Conservation (phyloP, 2,329 filamentous ascomycete species). For the Fusarium sp. region DNA sequence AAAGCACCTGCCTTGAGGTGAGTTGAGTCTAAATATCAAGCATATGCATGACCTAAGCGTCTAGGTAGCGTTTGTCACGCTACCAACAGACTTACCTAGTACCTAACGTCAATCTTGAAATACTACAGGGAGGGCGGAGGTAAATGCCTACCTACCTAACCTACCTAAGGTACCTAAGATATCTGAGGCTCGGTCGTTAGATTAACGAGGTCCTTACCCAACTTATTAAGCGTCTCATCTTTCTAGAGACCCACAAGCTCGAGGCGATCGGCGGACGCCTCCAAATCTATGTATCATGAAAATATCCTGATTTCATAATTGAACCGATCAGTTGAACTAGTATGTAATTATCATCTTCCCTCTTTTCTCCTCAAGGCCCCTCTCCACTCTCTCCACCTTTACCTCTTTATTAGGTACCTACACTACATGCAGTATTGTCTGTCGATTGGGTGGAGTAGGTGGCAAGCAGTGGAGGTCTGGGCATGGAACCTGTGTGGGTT, state of each 20-base stretch:
- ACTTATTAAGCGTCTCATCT: neutral
- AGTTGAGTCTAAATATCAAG: neutral
- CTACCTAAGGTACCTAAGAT: neutral
- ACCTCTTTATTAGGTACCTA: neutral
- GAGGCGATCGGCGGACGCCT: neutral
- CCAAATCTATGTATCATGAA: neutral
- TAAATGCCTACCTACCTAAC: neutral
- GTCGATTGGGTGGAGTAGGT: neutral
- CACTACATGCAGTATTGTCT: neutral
- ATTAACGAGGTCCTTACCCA: neutral
- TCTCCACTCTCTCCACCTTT: neutral
- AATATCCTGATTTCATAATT: neutral
- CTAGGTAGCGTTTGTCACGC: constrained; percentile 31
- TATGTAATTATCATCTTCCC: neutral
- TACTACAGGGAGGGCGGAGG: neutral
- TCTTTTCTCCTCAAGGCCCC: constrained; percentile 15
- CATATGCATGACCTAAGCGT: constrained; percentile 31
- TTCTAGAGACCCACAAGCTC: neutral
- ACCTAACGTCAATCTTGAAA: neutral
- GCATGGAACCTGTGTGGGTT: neutral
- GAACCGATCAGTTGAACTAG: neutral
- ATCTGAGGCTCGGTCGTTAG: neutral
- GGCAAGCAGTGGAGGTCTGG: neutral
- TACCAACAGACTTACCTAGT: neutral
- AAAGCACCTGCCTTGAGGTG: neutral